phyloP scores from a whole-genome alignment of 179 eudicot genomes.

The Beta lomatogona region DNA sequence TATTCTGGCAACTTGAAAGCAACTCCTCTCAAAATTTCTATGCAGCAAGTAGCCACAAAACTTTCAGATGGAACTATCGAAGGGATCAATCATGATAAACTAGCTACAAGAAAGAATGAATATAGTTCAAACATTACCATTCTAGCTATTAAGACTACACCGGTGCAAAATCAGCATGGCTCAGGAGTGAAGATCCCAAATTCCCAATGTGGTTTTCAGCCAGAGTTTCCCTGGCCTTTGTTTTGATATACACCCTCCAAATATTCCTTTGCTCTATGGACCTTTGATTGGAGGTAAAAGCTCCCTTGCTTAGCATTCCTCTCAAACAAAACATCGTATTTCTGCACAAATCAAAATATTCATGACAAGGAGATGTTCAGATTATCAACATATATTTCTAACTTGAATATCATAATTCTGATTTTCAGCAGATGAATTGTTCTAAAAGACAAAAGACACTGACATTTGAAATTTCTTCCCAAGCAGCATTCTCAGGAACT shows the following conservation, averaged over 20 bases:
- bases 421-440: not conserved
- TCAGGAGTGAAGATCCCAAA: not conserved
- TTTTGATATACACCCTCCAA: slow-evolving; percentile 58
- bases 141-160: not conserved
- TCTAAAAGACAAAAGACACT: not conserved
- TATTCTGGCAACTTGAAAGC: not conserved
- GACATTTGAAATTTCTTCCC: slow-evolving; percentile 67
- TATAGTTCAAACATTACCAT: not conserved
- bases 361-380: not conserved
- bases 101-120: not conserved
- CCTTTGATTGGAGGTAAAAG: slow-evolving; percentile 93
- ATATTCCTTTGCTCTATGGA: slow-evolving; percentile 90
- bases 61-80: not conserved
- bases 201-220: not conserved
- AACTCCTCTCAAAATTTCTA: slow-evolving; percentile 16
- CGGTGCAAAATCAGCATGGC: not conserved
- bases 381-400: not conserved
- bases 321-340: slow-evolving; percentile 72
- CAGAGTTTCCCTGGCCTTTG: slow-evolving; percentile 47
- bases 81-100: not conserved
- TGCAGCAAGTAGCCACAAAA: slow-evolving; percentile 20
- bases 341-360: slow-evolving; percentile 47
- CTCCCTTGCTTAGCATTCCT: slow-evolving; percentile 84
- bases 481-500: slow-evolving; percentile 65
- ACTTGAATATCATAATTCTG: not conserved